A percentile compares a stretch with the other conserved stretches of the same genome.
phyloP scores from a whole-genome alignment of 2,329 filamentous ascomycete genomes.

The Calonectria hawksworthii region DNA sequence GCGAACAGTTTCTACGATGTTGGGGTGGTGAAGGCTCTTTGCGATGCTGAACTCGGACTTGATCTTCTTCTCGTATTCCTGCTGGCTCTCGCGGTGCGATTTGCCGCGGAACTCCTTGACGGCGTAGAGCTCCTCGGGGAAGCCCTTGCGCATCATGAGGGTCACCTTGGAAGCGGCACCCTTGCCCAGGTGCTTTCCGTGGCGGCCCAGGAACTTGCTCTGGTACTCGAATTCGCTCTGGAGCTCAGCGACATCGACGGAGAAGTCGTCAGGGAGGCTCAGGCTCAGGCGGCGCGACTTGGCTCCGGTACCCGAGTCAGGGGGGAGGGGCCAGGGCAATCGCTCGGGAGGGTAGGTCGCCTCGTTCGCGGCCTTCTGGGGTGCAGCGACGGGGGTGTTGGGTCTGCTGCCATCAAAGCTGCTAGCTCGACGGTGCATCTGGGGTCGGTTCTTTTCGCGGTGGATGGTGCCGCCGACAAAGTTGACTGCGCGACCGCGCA shows the following conservation, averaged over 20 bases:
- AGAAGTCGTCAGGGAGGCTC: constrained; percentile 80
- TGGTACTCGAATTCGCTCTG: constrained; percentile 78
- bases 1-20: constrained; percentile 85
- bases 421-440: constrained; percentile 57
- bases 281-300: constrained; percentile 85
- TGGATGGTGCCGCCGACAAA: constrained; percentile 55
- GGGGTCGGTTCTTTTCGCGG: constrained; percentile 40
- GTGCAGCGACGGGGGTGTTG: constrained; percentile 37
- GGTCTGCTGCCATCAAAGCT: constrained; percentile 61
- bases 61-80: constrained; percentile 89
- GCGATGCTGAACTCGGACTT: constrained; percentile 92
- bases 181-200: constrained; percentile 83
- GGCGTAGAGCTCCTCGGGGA: constrained; percentile 77
- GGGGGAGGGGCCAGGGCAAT: constrained; percentile 71
- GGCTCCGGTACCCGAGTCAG: constrained; percentile 79
- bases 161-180: constrained; percentile 87
- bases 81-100: constrained; percentile 75
- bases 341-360: constrained; percentile 56
- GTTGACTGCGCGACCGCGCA: constrained; percentile 64
- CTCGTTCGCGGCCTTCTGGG: constrained; percentile 38
- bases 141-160: constrained; percentile 81
- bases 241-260: constrained; percentile 78
- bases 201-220: constrained; percentile 78
- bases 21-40: constrained; percentile 87
- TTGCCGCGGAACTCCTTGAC: constrained; percentile 90